A percentile compares a stretch with the other conserved stretches of the same genome.
Evolutionary conservation across 2,329 filamentous ascomycete genomes (phyloP).

Genomic region (Xylariaceae sp.): DNA sequence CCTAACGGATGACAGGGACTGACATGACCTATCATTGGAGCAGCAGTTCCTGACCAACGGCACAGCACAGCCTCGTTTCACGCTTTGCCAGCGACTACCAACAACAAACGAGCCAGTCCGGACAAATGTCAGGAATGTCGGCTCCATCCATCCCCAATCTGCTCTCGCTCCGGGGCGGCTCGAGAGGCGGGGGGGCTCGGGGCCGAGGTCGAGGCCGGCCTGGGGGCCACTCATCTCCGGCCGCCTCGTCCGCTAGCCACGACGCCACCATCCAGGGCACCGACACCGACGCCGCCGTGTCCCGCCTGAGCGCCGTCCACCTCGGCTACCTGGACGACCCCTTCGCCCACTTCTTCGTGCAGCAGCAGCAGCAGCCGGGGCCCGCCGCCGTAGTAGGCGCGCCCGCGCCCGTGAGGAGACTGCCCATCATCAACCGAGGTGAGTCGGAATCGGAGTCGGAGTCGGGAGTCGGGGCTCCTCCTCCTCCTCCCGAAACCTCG

Average conservation of each 20-base stretch:
- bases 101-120: too few species aligned
- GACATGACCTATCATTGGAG: too few species aligned
- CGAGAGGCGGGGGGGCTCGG: constrained; percentile 41
- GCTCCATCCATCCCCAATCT: constrained; percentile 74
- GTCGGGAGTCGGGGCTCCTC: too few species aligned
- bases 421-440: constrained; percentile 95
- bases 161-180: constrained; percentile 46
- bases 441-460: constrained; percentile 15
- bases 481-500: too few species aligned
- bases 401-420: too few species aligned
- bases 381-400: too few species aligned
- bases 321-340: constrained; percentile 77
- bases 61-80: too few species aligned
- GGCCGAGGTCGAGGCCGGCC: constrained; percentile 23
- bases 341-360: constrained; percentile 66
- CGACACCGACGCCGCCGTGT: constrained; percentile 84
- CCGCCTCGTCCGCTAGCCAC: constrained; percentile 32
- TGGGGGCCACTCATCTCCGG: constrained; percentile 3
- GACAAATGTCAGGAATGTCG: constrained; percentile 49
- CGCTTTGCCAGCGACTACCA: too few species aligned
- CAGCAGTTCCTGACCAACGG: too few species aligned
- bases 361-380: constrained; percentile 32
- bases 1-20: too few species aligned
- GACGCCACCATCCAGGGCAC: constrained; percentile 80
- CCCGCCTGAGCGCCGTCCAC: constrained; percentile 79